Evolutionary conservation across 2,329 filamentous ascomycete genomes (phyloP).

Genomic region (Chaetothyriales sp.): DNA sequence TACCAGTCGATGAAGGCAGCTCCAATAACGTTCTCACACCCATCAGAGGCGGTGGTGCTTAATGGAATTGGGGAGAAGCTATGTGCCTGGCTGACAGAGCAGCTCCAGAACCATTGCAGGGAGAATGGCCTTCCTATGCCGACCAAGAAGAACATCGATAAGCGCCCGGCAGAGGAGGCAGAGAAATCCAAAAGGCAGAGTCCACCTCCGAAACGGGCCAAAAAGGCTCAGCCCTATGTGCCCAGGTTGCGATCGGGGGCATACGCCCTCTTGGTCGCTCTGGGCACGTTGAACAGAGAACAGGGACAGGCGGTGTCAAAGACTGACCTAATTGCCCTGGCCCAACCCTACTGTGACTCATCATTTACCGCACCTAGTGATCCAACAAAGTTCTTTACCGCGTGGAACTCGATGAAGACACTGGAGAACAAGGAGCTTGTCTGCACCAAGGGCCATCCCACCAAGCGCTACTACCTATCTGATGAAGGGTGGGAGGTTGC

Average conservation of each 20-base stretch:
- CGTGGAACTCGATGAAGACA: constrained; percentile 72
- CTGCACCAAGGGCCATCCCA: constrained; percentile 52
- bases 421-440: constrained; percentile 59
- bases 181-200: constrained; percentile 20
- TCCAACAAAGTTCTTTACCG: constrained; percentile 57
- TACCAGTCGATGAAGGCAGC: constrained; percentile 64
- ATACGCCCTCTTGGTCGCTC: constrained; percentile 55
- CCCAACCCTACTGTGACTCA: constrained; percentile 56
- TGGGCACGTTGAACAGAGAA: constrained; percentile 45
- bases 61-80: constrained; percentile 59
- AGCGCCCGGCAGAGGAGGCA: constrained; percentile 19
- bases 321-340: constrained; percentile 49
- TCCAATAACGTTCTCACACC: constrained; percentile 55
- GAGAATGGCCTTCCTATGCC: constrained; percentile 56
- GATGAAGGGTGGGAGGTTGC: constrained; percentile 68
- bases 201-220: constrained; percentile 37
- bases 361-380: constrained; percentile 56
- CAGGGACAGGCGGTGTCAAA: constrained; percentile 48
- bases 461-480: constrained; percentile 54
- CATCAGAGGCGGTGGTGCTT: constrained; percentile 56
- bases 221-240: constrained; percentile 50
- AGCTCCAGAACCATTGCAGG: constrained; percentile 41
- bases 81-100: constrained; percentile 52
- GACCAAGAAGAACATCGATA: constrained; percentile 24
- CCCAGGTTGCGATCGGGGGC: constrained; percentile 57